Evolutionary conservation across 2,329 filamentous ascomycete genomes (phyloP).

Genomic region (Plenodomus tracheiphilus): DNA sequence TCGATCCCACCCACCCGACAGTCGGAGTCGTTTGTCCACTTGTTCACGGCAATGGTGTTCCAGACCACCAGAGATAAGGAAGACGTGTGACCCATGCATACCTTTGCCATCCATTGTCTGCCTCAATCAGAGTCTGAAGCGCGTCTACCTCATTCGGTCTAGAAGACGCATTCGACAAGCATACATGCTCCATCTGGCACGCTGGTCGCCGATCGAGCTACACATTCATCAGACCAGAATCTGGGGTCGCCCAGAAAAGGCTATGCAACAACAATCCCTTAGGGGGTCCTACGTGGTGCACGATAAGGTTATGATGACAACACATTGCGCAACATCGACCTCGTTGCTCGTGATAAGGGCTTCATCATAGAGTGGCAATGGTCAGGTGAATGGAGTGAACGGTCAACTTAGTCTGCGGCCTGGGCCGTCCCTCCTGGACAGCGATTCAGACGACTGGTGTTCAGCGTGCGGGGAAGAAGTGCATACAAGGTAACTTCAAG

Average conservation of each 20-base stretch:
- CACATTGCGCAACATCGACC: conserved; percentile 8
- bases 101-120: background rate
- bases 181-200: background rate
- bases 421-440: conserved; percentile 16
- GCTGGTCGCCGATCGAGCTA: conserved; percentile 2
- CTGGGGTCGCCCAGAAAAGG: background rate
- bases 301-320: conserved; percentile 19
- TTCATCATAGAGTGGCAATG: conserved; percentile 8
- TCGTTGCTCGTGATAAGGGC: background rate
- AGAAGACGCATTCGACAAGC: background rate
- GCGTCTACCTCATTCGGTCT: background rate
- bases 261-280: conserved; percentile 2
- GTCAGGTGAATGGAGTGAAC: conserved; percentile 1
- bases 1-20: background rate
- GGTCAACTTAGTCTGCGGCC: conserved; percentile 7
- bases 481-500: background rate
- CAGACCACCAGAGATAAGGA: background rate
- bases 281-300: conserved; percentile 1
- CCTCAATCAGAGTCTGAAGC: background rate
- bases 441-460: background rate
- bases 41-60: background rate
- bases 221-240: conserved; percentile 1
- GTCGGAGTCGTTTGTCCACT: background rate
- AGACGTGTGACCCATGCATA: background rate
- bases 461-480: background rate